A percentile compares a stretch with the other conserved stretches of the same genome.
Conservation (phyloP, 345 rosid species). For the Mercurialis annua region DNA sequence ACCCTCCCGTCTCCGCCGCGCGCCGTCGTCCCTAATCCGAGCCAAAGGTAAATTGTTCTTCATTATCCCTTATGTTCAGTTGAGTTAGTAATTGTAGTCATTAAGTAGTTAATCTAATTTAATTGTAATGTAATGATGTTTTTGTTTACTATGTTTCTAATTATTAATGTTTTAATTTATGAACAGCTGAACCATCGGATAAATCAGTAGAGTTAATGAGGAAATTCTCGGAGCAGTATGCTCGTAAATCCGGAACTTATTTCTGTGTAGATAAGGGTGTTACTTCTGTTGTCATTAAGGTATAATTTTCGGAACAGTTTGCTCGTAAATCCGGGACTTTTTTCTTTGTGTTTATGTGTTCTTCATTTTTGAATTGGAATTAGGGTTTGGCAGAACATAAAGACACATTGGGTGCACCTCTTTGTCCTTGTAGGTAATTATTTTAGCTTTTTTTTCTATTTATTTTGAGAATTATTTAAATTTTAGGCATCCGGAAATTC, state of each 20-base stretch:
- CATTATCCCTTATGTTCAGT: neutral
- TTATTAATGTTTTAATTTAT: neutral
- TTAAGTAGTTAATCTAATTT: no score
- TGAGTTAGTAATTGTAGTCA: no score
- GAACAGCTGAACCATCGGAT: constrained; percentile 79
- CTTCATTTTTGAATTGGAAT: constrained; percentile 9
- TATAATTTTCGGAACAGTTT: constrained; percentile 13
- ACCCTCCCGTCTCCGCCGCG: constrained; percentile 32
- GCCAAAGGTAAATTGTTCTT: constrained; percentile 36
- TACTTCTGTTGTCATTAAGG: constrained; percentile 96
- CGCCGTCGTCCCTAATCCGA: constrained; percentile 28
- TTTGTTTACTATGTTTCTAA: constrained; percentile 1
- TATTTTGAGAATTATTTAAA: no score
- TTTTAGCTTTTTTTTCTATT: neutral
- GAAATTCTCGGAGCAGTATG: constrained; percentile 98
- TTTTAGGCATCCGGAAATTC: no score
- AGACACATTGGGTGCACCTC: constrained; percentile 87
- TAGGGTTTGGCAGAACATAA: constrained; percentile 96
- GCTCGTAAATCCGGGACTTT: neutral
- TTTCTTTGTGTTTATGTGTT: neutral
- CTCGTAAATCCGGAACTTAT: constrained; percentile 86
- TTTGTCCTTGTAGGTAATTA: constrained; percentile 80
- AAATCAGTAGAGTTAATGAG: constrained; percentile 92
- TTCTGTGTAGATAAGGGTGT: constrained; percentile 93
- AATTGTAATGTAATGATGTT: no score